These are phyloP conservation scores for Arthrinium puccinioides DNA, from an alignment of 2,329 filamentous ascomycete species.

Conservation along the genomic window DNA sequence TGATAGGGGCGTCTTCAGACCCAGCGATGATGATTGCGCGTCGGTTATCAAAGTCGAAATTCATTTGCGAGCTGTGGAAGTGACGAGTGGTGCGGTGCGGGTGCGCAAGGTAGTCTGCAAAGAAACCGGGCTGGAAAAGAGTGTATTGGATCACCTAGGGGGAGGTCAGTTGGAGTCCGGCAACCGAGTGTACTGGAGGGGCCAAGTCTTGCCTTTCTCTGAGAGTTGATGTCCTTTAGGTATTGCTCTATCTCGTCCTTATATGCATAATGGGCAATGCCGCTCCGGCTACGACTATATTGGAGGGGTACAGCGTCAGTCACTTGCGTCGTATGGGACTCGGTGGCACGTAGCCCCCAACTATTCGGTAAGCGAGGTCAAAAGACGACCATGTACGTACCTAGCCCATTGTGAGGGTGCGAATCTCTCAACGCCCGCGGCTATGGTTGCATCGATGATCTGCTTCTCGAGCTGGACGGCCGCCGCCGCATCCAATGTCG, in stretches of 20 bases:
- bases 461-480: slow-evolving; percentile 37
- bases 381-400: too few species aligned
- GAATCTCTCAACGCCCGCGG: slow-evolving; percentile 53
- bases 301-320: too few species aligned
- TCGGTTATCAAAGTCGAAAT: slow-evolving; percentile 28
- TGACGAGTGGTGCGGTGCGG: slow-evolving; percentile 31
- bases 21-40: slow-evolving; percentile 35
- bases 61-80: slow-evolving; percentile 22
- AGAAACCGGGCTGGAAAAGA: slow-evolving; percentile 42
- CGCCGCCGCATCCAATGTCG: slow-evolving; percentile 23
- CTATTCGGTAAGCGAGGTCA: too few species aligned
- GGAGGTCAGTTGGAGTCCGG: too few species aligned
- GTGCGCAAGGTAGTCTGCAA: slow-evolving; percentile 39
- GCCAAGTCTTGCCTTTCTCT: too few species aligned
- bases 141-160: slow-evolving; percentile 50
- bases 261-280: slow-evolving; percentile 40
- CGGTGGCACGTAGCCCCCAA: too few species aligned
- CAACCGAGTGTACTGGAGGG: too few species aligned
- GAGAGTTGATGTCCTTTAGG: slow-evolving; percentile 31
- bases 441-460: slow-evolving; percentile 52
- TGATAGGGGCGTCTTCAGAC: slow-evolving; percentile 32
- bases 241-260: slow-evolving; percentile 31
- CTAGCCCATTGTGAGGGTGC: slow-evolving; percentile 52
- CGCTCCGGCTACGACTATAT: too few species aligned
- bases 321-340: too few species aligned